phyloP scores from a whole-genome alignment of 306 rosid genomes.

The Gynostemma pentaphyllum region DNA sequence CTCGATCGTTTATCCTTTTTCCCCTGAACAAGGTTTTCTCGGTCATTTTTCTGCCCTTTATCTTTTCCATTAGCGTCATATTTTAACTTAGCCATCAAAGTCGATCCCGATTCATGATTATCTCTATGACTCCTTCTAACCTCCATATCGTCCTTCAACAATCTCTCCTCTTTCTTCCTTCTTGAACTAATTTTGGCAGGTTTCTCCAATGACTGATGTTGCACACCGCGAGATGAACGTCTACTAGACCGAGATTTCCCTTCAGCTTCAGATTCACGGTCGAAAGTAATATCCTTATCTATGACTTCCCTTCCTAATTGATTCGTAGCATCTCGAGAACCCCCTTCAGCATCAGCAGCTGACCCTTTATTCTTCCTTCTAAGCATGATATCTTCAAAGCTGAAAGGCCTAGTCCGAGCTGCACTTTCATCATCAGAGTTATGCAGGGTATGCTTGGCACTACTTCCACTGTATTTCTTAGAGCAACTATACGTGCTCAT shows the following conservation, averaged over 20 bases:
- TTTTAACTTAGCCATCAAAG: constrained; percentile 19
- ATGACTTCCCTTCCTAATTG: constrained; percentile 19
- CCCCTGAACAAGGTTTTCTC: constrained; percentile 14
- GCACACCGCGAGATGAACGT: constrained; percentile 23
- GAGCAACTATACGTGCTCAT: constrained; percentile 41
- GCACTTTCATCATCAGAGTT: constrained; percentile 52
- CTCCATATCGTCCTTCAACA: constrained; percentile 24
- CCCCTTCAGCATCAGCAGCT: constrained; percentile 32
- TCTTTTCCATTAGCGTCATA: constrained; percentile 8
- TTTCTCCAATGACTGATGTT: constrained; percentile 26
- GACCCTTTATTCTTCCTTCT: constrained; percentile 49
- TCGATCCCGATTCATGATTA: constrained; percentile 17
- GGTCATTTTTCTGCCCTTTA: constrained; percentile 14
- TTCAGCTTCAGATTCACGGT: constrained; percentile 26
- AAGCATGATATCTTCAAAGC: constrained; percentile 69
- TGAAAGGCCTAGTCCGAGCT: constrained; percentile 85
- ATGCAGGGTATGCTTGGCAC: constrained; percentile 20
- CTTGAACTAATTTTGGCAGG: constrained; percentile 33
- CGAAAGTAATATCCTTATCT: constrained; percentile 26
- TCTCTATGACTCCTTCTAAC: constrained; percentile 31
- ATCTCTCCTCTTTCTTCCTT: constrained; percentile 31
- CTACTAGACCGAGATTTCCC: constrained; percentile 11
- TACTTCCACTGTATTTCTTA: constrained; percentile 31
- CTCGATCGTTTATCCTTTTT: constrained; percentile 5
- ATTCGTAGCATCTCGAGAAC: constrained; percentile 18